These are phyloP conservation scores for Verticillium alfalfae DNA, from an alignment of 2,329 filamentous ascomycete species.

Conservation along the genomic window DNA sequence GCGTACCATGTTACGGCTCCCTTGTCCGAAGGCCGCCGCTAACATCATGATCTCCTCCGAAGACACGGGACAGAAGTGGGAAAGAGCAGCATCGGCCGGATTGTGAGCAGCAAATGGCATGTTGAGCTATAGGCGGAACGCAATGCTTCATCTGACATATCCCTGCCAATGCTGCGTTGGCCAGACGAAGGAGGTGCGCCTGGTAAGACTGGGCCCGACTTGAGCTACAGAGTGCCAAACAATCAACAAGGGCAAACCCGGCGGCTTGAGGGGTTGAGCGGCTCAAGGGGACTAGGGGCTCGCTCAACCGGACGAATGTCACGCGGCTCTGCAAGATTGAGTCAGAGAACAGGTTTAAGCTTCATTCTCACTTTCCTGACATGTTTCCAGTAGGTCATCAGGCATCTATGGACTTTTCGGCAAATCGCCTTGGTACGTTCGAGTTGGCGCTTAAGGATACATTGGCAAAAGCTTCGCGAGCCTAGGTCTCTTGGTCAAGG, in stretches of 20 bases:
- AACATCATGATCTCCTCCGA: not conserved
- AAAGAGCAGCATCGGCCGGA: not conserved
- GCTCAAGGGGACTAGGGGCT: not conserved
- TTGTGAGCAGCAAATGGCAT: not conserved
- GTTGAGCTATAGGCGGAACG: not conserved
- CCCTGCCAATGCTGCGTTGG: not conserved
- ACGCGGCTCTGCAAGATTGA: not conserved
- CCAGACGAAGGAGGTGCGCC: not conserved
- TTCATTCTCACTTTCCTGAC: not conserved
- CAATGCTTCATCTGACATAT: not conserved
- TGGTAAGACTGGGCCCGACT: not conserved
- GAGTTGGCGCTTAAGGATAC: too few species aligned
- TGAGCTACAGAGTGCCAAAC: not conserved
- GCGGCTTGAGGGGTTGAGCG: not conserved
- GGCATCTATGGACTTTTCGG: not conserved
- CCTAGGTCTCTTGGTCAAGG: not conserved
- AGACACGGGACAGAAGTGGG: not conserved
- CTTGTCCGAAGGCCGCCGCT: not conserved
- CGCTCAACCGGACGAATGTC: not conserved
- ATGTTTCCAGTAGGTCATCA: not conserved
- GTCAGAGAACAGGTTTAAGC: not conserved
- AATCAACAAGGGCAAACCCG: not conserved
- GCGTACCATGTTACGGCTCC: not conserved
- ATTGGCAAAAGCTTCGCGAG: slow-evolving; percentile 1
- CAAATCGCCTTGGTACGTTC: not conserved